phyloP scores from a whole-genome alignment of 1,284 basidiomycete genomes.

The Chalciporus sp. region DNA sequence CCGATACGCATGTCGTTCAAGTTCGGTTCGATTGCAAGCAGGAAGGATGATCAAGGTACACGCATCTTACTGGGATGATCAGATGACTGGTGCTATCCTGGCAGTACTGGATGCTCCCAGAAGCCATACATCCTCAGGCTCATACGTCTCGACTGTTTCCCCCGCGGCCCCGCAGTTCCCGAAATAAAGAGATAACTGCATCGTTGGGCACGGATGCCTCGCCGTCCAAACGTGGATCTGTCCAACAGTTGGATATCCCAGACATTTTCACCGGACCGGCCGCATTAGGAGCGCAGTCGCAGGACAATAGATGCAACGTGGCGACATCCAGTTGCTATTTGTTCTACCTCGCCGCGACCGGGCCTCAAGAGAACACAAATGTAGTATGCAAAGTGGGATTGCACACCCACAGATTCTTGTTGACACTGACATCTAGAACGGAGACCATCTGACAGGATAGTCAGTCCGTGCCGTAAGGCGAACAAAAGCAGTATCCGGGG shows the following conservation, averaged over 20 bases:
- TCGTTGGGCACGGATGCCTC: slow-evolving; percentile 20
- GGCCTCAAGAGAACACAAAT: slow-evolving; percentile 13
- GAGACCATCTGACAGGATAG: neutral
- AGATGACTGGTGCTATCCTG: neutral
- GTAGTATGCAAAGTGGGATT: slow-evolving; percentile 5
- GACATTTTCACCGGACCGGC: slow-evolving; percentile 1
- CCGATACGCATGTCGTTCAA: neutral
- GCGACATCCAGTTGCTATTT: slow-evolving; percentile 18
- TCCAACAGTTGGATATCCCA: slow-evolving; percentile 6
- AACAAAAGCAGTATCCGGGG: slow-evolving; percentile 36
- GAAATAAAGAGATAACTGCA: slow-evolving; percentile 1
- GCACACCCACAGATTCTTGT: slow-evolving; percentile 8
- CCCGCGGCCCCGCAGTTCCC: slow-evolving; percentile 3
- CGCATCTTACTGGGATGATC: neutral
- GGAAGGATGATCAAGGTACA: slow-evolving; percentile 1
- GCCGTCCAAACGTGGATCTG: slow-evolving; percentile 29
- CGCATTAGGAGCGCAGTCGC: slow-evolving; percentile 33
- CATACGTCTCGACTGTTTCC: neutral
- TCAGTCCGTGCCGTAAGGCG: slow-evolving; percentile 30
- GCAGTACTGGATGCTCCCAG: too few species aligned
- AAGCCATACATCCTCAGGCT: too few species aligned
- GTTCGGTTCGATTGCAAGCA: neutral
- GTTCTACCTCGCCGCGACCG: slow-evolving; percentile 12
- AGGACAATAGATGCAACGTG: slow-evolving; percentile 37
- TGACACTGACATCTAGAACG: slow-evolving; percentile 4